phyloP scores from a whole-genome alignment of 371 early-diverging fungal species.

The Encephalitozoon hellem region DNA sequence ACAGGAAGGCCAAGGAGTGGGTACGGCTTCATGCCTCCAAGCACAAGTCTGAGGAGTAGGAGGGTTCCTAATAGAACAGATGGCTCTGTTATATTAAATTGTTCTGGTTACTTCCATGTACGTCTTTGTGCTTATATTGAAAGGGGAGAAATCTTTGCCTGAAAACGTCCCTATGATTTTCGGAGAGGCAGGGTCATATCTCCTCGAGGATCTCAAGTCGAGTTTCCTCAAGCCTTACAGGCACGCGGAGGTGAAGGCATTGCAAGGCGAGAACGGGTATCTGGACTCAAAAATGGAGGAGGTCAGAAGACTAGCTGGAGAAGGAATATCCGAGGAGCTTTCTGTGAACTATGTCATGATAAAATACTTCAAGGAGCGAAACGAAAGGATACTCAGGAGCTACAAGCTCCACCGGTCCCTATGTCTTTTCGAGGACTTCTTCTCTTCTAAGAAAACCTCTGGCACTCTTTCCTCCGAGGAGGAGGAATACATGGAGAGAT shows the following conservation, averaged over 20 bases:
- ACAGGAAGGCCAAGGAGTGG: constrained; percentile 70
- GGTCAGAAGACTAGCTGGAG: not conserved
- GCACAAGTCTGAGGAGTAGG: constrained; percentile 1
- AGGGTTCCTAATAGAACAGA: not conserved
- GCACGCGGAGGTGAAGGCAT: not conserved
- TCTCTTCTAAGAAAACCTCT: not conserved
- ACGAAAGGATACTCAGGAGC: constrained; percentile 17
- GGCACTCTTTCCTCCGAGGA: constrained; percentile 17
- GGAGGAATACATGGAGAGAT: not conserved
- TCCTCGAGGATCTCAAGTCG: constrained; percentile 28
- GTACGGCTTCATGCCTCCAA: constrained; percentile 66
- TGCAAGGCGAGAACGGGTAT: constrained; percentile 14
- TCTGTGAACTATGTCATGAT: constrained; percentile 43
- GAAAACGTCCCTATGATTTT: constrained; percentile 8
- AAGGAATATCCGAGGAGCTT: constrained; percentile 25
- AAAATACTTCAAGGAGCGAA: constrained; percentile 30
- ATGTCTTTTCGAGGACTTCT: constrained; percentile 8
- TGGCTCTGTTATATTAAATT: constrained; percentile 1
- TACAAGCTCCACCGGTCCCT: constrained; percentile 37
- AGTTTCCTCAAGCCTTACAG: constrained; percentile 22
- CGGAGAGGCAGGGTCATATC: not conserved
- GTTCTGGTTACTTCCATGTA: not conserved
- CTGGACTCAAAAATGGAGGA: constrained; percentile 30
- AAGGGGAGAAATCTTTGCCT: not conserved
- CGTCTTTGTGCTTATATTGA: not conserved